Conservation (phyloP, 2,329 filamentous ascomycete species). For the Keithomyces neogunnii region DNA sequence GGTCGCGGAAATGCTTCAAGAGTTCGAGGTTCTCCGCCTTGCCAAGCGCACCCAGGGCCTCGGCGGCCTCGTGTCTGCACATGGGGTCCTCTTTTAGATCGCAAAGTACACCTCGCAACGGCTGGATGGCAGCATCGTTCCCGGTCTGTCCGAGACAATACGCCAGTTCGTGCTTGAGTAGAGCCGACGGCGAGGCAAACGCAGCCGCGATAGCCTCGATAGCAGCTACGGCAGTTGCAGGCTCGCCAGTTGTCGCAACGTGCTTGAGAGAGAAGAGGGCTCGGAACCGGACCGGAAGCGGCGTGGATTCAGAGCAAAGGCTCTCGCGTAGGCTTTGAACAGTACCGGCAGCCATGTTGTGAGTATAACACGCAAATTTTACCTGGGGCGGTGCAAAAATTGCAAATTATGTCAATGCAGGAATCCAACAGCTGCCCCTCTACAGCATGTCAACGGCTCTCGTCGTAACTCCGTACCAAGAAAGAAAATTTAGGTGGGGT, state of each 20-base stretch:
- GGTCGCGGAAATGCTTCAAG: constrained; percentile 65
- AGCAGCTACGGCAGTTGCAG: constrained; percentile 45
- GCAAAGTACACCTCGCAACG: constrained; percentile 64
- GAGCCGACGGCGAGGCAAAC: constrained; percentile 74
- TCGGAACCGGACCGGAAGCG: constrained; percentile 84
- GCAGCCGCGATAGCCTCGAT: constrained; percentile 80
- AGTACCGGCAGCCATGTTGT: constrained; percentile 28
- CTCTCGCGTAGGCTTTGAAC: constrained; percentile 62
- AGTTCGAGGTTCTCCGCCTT: constrained; percentile 66
- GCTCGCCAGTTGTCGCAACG: constrained; percentile 62
- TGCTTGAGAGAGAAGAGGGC: constrained; percentile 98
- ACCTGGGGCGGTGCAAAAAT: not conserved
- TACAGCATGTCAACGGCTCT: not conserved
- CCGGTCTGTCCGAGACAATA: constrained; percentile 93
- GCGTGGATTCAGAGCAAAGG: constrained; percentile 69
- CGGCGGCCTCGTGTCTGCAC: constrained; percentile 93
- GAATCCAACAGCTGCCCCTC: constrained; percentile 4
- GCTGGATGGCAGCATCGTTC: constrained; percentile 64
- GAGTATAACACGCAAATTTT: not conserved
- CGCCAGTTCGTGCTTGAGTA: constrained; percentile 92
- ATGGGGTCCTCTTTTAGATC: constrained; percentile 82
- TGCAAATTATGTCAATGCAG: not conserved
- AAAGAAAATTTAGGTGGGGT: constrained; percentile 28
- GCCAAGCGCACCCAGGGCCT: constrained; percentile 84
- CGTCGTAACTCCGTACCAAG: constrained; percentile 1